Conservation (phyloP, 371 early-diverging fungal genomes). For the Fennellomyces sp. region DNA sequence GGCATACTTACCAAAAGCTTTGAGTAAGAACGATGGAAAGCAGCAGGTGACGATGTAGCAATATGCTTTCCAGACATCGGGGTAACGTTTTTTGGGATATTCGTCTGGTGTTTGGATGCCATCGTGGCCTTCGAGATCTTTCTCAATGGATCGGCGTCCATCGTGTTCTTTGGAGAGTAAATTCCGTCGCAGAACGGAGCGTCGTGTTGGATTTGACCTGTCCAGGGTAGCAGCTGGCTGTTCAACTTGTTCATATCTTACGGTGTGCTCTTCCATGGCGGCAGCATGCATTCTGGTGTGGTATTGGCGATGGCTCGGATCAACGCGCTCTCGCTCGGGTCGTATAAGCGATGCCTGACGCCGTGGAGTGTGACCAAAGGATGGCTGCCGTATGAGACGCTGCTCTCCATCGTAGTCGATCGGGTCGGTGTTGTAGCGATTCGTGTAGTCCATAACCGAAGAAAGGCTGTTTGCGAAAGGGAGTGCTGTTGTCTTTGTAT, state of each 20-base stretch:
- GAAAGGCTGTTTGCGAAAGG: not conserved
- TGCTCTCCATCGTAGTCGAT: conserved; percentile 11
- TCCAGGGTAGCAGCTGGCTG: conserved; percentile 3
- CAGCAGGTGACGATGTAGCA: conserved; percentile 62
- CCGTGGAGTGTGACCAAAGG: not conserved
- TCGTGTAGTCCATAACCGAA: no score
- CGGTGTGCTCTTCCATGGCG: conserved; percentile 33
- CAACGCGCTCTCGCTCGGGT: conserved; percentile 61
- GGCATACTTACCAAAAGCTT: conserved; percentile 40
- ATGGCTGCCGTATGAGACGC: conserved; percentile 5
- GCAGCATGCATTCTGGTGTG: conserved; percentile 38
- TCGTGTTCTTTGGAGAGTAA: conserved; percentile 17
- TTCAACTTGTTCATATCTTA: conserved; percentile 25
- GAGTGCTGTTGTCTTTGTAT: not conserved
- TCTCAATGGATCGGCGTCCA: conserved; percentile 1
- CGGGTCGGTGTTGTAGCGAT: not conserved
- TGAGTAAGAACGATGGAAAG: conserved; percentile 49
- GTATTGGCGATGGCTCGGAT: conserved; percentile 50
- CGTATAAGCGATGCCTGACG: conserved; percentile 62
- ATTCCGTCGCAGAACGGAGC: conserved; percentile 19
- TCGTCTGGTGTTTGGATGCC: not conserved
- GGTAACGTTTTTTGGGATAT: not conserved
- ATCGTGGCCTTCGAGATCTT: not conserved
- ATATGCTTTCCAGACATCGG: conserved; percentile 43
- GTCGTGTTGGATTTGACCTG: conserved; percentile 13